Evolutionary conservation across 306 rosid genomes (phyloP).

Genomic region (Lathyrus sativus): DNA sequence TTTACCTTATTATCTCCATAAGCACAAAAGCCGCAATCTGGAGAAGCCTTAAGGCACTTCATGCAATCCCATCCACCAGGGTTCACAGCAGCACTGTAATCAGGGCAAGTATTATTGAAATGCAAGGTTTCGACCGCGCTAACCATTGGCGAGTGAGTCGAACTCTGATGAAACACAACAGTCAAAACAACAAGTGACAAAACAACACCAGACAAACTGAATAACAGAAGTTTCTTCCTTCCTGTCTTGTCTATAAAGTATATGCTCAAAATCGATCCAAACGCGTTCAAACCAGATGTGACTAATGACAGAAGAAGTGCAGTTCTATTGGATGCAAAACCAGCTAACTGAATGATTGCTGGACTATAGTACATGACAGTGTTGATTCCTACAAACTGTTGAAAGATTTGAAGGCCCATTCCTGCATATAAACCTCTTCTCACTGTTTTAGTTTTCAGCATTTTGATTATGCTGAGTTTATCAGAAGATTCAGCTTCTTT

Average conservation of each 20-base stretch:
- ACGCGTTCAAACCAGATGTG: constrained; percentile 56
- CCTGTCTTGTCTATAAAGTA: constrained; percentile 58
- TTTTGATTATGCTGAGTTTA: constrained; percentile 36
- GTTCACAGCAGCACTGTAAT: constrained; percentile 23
- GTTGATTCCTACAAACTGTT: constrained; percentile 67
- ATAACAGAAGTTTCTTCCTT: constrained; percentile 53
- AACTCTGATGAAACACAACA: constrained; percentile 42
- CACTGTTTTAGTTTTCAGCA: constrained; percentile 51
- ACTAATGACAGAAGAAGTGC: constrained; percentile 62
- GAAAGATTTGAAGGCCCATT: constrained; percentile 67
- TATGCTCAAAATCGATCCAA: constrained; percentile 59
- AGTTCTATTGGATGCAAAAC: constrained; percentile 54
- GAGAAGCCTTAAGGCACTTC: constrained; percentile 59
- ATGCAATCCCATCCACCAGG: constrained; percentile 50
- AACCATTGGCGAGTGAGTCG: constrained; percentile 50
- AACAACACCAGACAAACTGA: constrained; percentile 52
- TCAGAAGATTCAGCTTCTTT: constrained; percentile 33
- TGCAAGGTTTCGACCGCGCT: constrained; percentile 33
- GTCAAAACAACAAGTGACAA: constrained; percentile 48
- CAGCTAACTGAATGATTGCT: constrained; percentile 59
- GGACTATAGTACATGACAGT: constrained; percentile 72
- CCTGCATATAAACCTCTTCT: constrained; percentile 62
- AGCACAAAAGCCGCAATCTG: constrained; percentile 62
- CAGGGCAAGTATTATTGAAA: constrained; percentile 57
- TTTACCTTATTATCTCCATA: constrained; percentile 44